Conservation (phyloP, 208 protist species). For the Crithidia expoeki region DNA sequence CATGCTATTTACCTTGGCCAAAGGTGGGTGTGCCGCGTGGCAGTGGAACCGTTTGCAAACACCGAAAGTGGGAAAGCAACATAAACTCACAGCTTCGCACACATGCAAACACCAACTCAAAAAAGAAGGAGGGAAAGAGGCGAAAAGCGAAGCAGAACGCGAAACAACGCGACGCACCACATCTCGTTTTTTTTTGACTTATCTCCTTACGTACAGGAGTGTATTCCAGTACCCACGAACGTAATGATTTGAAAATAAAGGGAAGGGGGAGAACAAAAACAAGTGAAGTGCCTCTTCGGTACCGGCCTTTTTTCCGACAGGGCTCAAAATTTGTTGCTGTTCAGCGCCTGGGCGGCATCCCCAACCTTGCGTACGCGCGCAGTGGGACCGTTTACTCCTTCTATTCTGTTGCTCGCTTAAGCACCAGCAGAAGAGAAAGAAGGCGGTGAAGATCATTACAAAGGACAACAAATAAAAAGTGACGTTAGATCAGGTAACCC, state of each 20-base stretch:
- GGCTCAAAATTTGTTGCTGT: background rate
- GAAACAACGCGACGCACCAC: background rate
- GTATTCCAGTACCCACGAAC: conserved; percentile 6
- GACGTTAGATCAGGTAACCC: too few relatives aligned
- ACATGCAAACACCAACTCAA: conserved; percentile 8
- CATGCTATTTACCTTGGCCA: background rate
- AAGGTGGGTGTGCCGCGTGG: conserved; percentile 1
- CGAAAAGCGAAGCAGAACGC: background rate
- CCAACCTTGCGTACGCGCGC: background rate
- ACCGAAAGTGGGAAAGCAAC: background rate
- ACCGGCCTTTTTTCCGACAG: background rate
- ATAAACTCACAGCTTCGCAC: background rate
- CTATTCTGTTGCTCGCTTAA: background rate
- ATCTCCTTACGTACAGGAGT: background rate
- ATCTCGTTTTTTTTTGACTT: background rate
- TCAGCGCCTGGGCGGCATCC: too few relatives aligned
- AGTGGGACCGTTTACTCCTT: background rate
- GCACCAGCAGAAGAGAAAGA: background rate
- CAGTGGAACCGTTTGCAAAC: background rate
- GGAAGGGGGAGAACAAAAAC: background rate
- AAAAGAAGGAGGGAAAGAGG: conserved; percentile 9
- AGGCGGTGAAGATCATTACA: background rate
- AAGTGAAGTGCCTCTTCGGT: background rate
- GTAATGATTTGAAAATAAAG: conserved; percentile 1
- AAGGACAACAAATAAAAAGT: background rate